Evolutionary conservation across 176 grass and related monocot species (phyloP).

Genomic region (Ensete ventricosum): DNA sequence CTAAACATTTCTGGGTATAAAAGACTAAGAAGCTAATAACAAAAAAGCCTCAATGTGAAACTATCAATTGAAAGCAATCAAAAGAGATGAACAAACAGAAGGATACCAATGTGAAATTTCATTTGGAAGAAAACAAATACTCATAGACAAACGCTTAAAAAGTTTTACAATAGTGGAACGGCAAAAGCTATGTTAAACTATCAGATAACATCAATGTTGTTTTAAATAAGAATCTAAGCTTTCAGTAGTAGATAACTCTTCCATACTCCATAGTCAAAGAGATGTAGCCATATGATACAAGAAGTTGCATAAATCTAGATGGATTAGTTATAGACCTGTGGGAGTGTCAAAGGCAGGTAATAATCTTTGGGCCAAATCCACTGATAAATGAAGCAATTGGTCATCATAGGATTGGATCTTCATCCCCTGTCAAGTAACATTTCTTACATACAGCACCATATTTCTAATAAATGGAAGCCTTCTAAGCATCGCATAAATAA

Average conservation of each 20-base stretch:
- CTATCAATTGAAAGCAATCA: too few relatives aligned
- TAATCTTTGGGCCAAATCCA: constrained; percentile 71
- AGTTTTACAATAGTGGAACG: too few relatives aligned
- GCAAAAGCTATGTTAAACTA: too few relatives aligned
- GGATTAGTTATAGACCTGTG: constrained; percentile 52
- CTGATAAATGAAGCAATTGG: constrained; percentile 83
- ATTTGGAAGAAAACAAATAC: too few relatives aligned
- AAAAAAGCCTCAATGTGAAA: too few relatives aligned
- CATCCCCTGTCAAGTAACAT: constrained; percentile 63
- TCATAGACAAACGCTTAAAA: too few relatives aligned
- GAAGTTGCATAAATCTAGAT: background rate
- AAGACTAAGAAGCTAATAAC: too few relatives aligned
- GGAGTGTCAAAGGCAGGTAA: constrained; percentile 97
- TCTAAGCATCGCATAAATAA: background rate
- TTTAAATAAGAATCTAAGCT: background rate
- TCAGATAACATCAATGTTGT: too few relatives aligned
- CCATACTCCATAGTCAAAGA: background rate
- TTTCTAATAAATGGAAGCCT: constrained; percentile 5
- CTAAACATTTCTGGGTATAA: too few relatives aligned
- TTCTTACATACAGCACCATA: constrained; percentile 7
- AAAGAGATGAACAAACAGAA: too few relatives aligned
- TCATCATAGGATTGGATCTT: constrained; percentile 76
- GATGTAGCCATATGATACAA: too few relatives aligned
- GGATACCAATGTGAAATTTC: too few relatives aligned
- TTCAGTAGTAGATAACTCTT: background rate